These are phyloP conservation scores for Pascua sp. DNA, from an alignment of 1,284 basidiomycete genomes.

Conservation along the genomic window DNA sequence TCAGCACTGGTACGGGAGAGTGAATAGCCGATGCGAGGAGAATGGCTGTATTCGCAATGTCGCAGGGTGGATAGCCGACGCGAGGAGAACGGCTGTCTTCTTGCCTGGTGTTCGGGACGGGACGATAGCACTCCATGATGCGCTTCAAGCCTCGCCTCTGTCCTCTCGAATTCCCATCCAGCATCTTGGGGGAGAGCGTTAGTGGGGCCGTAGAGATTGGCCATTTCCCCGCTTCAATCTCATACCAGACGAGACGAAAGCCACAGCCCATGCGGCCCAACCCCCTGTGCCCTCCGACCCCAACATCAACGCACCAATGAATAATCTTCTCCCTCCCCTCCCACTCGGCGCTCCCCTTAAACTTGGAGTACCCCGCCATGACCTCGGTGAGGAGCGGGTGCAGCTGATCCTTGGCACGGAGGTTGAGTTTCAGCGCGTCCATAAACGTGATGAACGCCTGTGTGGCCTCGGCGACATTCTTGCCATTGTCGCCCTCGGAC, in stretches of 20 bases:
- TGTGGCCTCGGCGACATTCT: conserved; percentile 98
- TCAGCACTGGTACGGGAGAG: neutral
- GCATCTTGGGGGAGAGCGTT: neutral
- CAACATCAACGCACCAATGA: conserved; percentile 64
- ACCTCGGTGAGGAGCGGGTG: conserved; percentile 93
- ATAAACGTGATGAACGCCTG: conserved; percentile 99
- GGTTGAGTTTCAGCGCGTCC: conserved; percentile 88
- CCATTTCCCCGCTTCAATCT: neutral
- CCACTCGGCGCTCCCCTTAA: conserved; percentile 90
- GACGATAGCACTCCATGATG: too few species aligned
- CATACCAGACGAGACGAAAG: neutral
- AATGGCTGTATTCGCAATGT: too few species aligned
- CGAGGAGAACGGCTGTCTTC: too few species aligned
- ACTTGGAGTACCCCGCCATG: conserved; percentile 84
- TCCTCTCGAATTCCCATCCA: too few species aligned
- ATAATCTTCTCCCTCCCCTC: conserved; percentile 90
- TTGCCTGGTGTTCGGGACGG: too few species aligned
- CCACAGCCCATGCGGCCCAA: neutral
- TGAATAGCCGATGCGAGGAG: neutral
- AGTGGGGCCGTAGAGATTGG: too few species aligned
- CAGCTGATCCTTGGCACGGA: conserved; percentile 93
- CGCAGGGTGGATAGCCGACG: too few species aligned
- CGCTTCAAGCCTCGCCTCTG: too few species aligned
- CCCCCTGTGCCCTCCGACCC: too few species aligned
- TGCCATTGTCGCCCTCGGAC: conserved; percentile 76